Conservation (phyloP, 257 asterid species). For the Solanum megistacrolobum region DNA sequence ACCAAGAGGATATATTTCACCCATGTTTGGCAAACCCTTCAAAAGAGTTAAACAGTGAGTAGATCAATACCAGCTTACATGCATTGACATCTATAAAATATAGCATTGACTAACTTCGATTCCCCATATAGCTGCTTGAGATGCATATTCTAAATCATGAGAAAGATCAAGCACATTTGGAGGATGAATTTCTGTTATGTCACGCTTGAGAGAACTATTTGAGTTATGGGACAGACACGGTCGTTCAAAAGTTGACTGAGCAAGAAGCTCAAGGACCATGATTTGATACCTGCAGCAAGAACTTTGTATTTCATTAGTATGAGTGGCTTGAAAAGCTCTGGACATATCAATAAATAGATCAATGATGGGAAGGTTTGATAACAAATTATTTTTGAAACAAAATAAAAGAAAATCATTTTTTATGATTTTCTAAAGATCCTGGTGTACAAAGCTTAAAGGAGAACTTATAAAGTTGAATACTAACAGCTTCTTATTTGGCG, state of each 20-base stretch:
- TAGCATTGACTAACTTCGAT: constrained; percentile 63
- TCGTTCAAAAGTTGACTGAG: constrained; percentile 45
- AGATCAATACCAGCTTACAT: constrained; percentile 10
- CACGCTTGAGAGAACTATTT: constrained; percentile 27
- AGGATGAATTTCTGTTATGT: constrained; percentile 67
- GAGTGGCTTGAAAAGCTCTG: neutral
- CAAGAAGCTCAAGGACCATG: constrained; percentile 70
- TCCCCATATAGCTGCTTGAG: constrained; percentile 94
- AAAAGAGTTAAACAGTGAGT: constrained; percentile 27
- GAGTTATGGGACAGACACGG: constrained; percentile 38
- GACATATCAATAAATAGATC: neutral
- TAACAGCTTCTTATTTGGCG: neutral
- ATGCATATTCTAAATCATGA: constrained; percentile 68
- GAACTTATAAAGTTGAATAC: neutral
- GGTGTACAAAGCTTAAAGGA: neutral
- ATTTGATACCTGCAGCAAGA: constrained; percentile 60
- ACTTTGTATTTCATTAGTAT: neutral
- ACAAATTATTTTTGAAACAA: neutral
- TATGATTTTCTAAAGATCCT: neutral
- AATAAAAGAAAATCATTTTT: neutral
- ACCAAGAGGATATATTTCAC: constrained; percentile 98
- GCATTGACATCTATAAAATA: neutral
- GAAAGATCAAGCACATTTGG: constrained; percentile 83
- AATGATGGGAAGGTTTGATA: neutral
- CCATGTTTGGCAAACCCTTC: constrained; percentile 97